Conservation (phyloP, 1,139 yeast genomes). For the Yamadazyma taylorii region DNA sequence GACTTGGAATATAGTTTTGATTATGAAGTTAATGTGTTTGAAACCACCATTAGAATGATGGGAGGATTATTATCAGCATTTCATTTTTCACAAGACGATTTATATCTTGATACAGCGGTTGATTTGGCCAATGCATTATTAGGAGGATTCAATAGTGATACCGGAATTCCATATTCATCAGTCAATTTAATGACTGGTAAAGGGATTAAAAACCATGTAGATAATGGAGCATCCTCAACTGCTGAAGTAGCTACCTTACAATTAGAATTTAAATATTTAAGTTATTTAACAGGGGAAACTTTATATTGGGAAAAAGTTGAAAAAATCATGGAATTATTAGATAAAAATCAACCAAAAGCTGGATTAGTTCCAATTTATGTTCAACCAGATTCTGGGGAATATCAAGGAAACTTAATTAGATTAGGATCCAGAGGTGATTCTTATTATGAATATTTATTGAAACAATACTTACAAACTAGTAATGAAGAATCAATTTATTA, state of each 20-base stretch:
- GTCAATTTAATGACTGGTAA: slow-evolving; percentile 67
- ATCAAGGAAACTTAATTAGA: slow-evolving; percentile 64
- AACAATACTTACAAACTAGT: slow-evolving; percentile 81
- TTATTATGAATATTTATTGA: slow-evolving; percentile 84
- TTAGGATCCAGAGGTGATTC: slow-evolving; percentile 93
- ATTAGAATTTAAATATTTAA: slow-evolving; percentile 81
- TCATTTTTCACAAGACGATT: slow-evolving; percentile 65
- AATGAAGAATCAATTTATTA: slow-evolving; percentile 60
- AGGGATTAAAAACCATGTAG: slow-evolving; percentile 63
- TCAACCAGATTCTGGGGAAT: slow-evolving; percentile 71
- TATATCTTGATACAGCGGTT: slow-evolving; percentile 76
- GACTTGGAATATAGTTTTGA: slow-evolving; percentile 54
- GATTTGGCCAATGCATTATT: slow-evolving; percentile 66
- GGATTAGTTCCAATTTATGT: slow-evolving; percentile 86
- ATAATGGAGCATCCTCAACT: slow-evolving; percentile 68
- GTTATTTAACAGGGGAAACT: slow-evolving; percentile 76
- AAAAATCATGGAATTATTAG: slow-evolving; percentile 65
- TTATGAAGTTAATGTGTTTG: slow-evolving; percentile 79
- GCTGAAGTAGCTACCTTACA: slow-evolving; percentile 91
- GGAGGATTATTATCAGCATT: slow-evolving; percentile 89
- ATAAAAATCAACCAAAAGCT: slow-evolving; percentile 53
- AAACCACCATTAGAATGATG: slow-evolving; percentile 89
- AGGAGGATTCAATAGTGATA: slow-evolving; percentile 62
- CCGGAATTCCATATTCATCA: slow-evolving; percentile 78
- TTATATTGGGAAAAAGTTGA: slow-evolving; percentile 81